phyloP scores from a whole-genome alignment of 768 basidiomycete species.

The Asterophora parasitica region DNA sequence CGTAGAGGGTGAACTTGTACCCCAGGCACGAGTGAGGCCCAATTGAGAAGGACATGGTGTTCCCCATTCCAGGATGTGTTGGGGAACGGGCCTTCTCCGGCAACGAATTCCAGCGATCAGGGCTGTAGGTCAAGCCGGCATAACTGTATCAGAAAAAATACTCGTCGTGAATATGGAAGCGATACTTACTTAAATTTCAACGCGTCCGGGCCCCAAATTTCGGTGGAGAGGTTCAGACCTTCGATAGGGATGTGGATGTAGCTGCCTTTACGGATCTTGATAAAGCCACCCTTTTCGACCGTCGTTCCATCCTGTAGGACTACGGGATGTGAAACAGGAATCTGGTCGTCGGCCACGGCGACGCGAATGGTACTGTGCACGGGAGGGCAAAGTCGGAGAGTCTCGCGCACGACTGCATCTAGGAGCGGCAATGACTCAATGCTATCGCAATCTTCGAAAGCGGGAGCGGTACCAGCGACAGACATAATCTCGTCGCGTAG shows the following conservation, averaged over 20 bases:
- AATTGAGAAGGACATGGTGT: slow-evolving; percentile 50
- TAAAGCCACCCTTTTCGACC: slow-evolving; percentile 29
- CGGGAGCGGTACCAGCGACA: slow-evolving; percentile 9
- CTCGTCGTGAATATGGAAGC: neutral
- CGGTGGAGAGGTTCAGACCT: slow-evolving; percentile 45
- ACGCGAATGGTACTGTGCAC: slow-evolving; percentile 56
- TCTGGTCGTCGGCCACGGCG: slow-evolving; percentile 46
- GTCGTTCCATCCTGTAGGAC: slow-evolving; percentile 35
- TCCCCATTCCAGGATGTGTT: slow-evolving; percentile 41
- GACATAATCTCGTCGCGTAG: slow-evolving; percentile 48
- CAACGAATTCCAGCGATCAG: slow-evolving; percentile 49
- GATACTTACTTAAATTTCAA: slow-evolving; percentile 45
- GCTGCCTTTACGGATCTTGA: slow-evolving; percentile 48
- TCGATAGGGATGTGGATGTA: slow-evolving; percentile 57
- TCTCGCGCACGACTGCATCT: slow-evolving; percentile 54
- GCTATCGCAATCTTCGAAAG: slow-evolving; percentile 24
- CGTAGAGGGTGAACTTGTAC: slow-evolving; percentile 41
- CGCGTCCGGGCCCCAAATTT: slow-evolving; percentile 54
- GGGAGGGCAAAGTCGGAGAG: slow-evolving; percentile 48
- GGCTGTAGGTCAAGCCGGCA: slow-evolving; percentile 27
- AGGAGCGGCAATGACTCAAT: slow-evolving; percentile 47
- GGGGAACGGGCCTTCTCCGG: slow-evolving; percentile 31
- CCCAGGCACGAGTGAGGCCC: slow-evolving; percentile 49
- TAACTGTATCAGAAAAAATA: slow-evolving; percentile 3
- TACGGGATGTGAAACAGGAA: slow-evolving; percentile 46